Base-by-base conservation (phyloP, 1,284 basidiomycete species). In the Somion occarium region DNA sequence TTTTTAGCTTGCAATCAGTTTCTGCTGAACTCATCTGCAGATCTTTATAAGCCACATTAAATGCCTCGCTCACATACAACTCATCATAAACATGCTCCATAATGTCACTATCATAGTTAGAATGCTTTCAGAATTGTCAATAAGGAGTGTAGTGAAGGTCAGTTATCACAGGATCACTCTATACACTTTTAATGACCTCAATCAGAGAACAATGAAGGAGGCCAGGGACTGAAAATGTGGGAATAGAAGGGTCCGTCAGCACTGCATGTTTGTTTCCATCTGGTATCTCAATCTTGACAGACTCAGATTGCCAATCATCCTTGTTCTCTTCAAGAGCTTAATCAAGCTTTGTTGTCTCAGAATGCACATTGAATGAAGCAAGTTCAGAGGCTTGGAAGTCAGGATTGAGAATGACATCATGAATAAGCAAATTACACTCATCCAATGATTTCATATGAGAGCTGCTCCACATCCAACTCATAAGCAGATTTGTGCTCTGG, bases 381-480 rank as follows among this genome's bases (percentile, higher is more conserved):
- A 53, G 37, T 7, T 53, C 43, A 12, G 22, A 15, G 5, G 26
- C 2, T 5, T 45, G 27, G 23, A 53, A 49, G 3, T 45, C 13
- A 45, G 2, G 3, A 12, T 22, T 25, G 12, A 20, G 7, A 63
- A 69, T 27, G 2, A 69, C 63, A 38, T 61, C 52, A 18, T 65
- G 25, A 1, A 68, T 61, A 1, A 71, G 56, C 0, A 30, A 20
- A 44, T 68, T 53, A 11, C 62, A 38, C 3, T 66, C 59, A 15
- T 22, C 44, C 2, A 57, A 2, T 12, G 64, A 61, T 48, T 67
- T 66, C 20, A 34, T 51, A 25, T 38, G 52, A 7, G 52, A 51
- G 2, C 58, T 59, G 3, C 26, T 52, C 39, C 59, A 60, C 12
- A 56, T 48, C 65, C 65, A 66, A 12, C 49, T 27, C 63, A 65